A percentile compares a stretch with the other conserved stretches of the same genome.
These are phyloP conservation scores for Rhodotorula graminis DNA, from an alignment of 768 basidiomycete species.

Conservation along the genomic window DNA sequence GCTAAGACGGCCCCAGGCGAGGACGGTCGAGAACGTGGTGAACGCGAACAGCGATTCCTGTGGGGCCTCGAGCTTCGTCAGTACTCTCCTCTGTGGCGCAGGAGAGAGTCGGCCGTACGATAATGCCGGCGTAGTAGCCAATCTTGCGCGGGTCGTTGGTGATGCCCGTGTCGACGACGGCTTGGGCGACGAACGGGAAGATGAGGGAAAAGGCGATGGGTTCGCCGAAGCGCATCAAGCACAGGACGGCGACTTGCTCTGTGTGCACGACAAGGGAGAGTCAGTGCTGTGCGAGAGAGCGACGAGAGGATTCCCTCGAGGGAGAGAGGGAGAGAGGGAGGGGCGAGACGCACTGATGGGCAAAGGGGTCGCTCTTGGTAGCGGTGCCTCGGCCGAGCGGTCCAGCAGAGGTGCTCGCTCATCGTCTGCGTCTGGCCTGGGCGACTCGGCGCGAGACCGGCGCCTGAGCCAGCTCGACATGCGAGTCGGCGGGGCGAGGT, in stretches of 20 bases:
- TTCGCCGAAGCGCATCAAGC: conserved; percentile 34
- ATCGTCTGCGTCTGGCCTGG: neutral
- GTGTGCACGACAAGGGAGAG: neutral
- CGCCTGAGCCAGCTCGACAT: too few relatives aligned
- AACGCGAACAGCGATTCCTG: conserved; percentile 38
- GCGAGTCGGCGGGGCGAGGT: neutral
- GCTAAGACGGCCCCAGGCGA: conserved; percentile 38
- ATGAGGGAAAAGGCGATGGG: conserved; percentile 36
- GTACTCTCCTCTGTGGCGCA: accelerated
- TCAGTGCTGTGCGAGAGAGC: neutral
- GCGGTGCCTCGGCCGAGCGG: neutral
- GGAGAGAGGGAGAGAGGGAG: too few relatives aligned
- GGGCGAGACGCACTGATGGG: conserved; percentile 4
- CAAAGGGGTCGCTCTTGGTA: conserved; percentile 1
- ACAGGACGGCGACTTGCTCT: conserved; percentile 31
- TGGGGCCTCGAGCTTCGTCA: too few relatives aligned
- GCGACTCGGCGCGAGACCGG: too few relatives aligned
- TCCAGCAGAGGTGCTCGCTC: conserved; percentile 4
- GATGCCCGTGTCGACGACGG: conserved; percentile 19
- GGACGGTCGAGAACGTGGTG: conserved; percentile 34
- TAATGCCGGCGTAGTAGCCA: conserved; percentile 16
- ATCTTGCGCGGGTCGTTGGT: conserved; percentile 27
- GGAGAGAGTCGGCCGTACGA: neutral
- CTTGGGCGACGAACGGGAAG: conserved; percentile 33
- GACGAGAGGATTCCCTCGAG: too few relatives aligned